Conservation (phyloP, 345 rosid species). For the Melastoma malabathricum region DNA sequence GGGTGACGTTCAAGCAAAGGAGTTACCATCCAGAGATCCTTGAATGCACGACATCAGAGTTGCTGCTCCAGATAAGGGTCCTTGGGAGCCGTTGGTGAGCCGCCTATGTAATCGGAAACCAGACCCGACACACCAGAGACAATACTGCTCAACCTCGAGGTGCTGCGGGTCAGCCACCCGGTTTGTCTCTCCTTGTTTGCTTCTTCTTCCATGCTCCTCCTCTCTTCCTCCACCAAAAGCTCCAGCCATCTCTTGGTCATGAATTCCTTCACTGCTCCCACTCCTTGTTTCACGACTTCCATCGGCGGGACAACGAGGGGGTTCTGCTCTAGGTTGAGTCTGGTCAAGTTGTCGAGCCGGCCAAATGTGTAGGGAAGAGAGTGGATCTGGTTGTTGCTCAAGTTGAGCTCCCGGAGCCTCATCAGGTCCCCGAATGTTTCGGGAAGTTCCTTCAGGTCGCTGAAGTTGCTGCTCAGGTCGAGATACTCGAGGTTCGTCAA, state of each 20-base stretch:
- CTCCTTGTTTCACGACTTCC: constrained; percentile 59
- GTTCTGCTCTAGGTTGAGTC: constrained; percentile 76
- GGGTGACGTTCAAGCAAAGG: too few species aligned
- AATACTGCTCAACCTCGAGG: constrained; percentile 40
- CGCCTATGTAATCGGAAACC: constrained; percentile 22
- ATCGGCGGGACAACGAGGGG: constrained; percentile 59
- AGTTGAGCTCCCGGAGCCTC: constrained; percentile 71
- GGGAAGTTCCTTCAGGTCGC: constrained; percentile 55
- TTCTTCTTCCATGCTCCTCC: constrained; percentile 39
- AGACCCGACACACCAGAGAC: constrained; percentile 32
- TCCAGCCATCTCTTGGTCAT: constrained; percentile 70
- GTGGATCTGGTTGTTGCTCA: constrained; percentile 92
- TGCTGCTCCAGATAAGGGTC: constrained; percentile 49
- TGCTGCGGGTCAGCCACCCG: constrained; percentile 70
- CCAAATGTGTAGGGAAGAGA: constrained; percentile 61
- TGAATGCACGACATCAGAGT: constrained; percentile 14
- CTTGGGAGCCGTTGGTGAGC: constrained; percentile 16
- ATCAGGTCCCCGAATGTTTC: constrained; percentile 57
- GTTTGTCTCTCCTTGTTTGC: constrained; percentile 38
- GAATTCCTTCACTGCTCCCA: constrained; percentile 51
- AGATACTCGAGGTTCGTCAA: constrained; percentile 62
- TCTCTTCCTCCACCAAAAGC: constrained; percentile 47
- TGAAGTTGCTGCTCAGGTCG: constrained; percentile 77
- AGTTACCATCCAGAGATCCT: too few species aligned
- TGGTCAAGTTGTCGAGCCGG: constrained; percentile 49